Percentiles rank a stretch among this genome's conserved stretches.
Conservation (phyloP, 2,329 filamentous ascomycete species). For the Fusarium luffae region DNA sequence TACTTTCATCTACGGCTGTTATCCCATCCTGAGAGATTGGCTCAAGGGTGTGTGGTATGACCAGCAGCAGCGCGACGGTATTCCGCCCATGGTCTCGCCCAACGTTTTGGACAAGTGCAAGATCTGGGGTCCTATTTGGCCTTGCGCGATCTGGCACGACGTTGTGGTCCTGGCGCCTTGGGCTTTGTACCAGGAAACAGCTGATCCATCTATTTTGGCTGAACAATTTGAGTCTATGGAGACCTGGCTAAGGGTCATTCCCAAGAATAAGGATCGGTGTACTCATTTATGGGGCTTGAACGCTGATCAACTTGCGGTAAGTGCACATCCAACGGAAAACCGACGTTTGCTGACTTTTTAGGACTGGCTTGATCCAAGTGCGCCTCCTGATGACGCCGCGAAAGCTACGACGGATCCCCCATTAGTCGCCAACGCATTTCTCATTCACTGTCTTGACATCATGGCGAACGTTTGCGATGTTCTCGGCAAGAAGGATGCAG, state of each 20-base stretch:
- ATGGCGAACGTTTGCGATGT: slow-evolving; percentile 50
- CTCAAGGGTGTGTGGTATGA: slow-evolving; percentile 24
- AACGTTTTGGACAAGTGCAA: slow-evolving; percentile 24
- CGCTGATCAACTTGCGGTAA: slow-evolving; percentile 36
- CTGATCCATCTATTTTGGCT: slow-evolving; percentile 51
- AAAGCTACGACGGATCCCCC: slow-evolving; percentile 53
- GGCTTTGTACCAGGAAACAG: slow-evolving; percentile 54
- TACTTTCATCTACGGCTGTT: slow-evolving; percentile 63
- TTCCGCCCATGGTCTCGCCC: slow-evolving; percentile 40
- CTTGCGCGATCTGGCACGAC: slow-evolving; percentile 57
- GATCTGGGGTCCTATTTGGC: slow-evolving; percentile 35
- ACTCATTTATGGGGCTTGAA: slow-evolving; percentile 54
- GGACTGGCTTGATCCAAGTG: slow-evolving; percentile 62
- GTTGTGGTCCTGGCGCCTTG: slow-evolving; percentile 55
- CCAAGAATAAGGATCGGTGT: slow-evolving; percentile 49
- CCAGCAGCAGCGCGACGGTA: slow-evolving; percentile 29
- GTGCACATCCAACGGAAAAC: accelerated
- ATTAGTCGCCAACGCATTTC: slow-evolving; percentile 60
- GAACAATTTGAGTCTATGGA: slow-evolving; percentile 55
- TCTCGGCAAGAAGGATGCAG: slow-evolving; percentile 44
- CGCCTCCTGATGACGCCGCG: slow-evolving; percentile 55
- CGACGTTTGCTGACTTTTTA: slow-evolving; percentile 41
- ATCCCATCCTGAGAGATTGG: slow-evolving; percentile 51
- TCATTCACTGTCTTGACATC: slow-evolving; percentile 56
- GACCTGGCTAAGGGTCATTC: slow-evolving; percentile 52